Base-by-base conservation (phyloP, 805 yeast species). In the Pachysolen tannophilus region DNA sequence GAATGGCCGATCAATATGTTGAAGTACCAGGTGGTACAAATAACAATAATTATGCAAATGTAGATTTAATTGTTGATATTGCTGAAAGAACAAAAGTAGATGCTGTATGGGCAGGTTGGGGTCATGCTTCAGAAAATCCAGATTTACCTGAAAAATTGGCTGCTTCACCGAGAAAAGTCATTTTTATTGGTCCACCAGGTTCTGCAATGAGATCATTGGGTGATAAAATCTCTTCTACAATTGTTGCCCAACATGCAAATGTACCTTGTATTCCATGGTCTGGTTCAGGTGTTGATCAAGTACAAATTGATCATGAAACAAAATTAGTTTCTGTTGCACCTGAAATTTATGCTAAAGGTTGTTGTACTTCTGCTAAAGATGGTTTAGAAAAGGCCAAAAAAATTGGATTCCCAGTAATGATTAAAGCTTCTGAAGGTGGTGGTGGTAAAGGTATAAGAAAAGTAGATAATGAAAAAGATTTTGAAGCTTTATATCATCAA, bases 81-180 rank as follows among this genome's bases (percentile, higher is more conserved):
- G 99, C 99, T 25, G 98, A 92, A 65, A 82, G 97, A 66, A 82
- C 94, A 29, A 76, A 85, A 46, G 97, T 84, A 38, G 95, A 92
- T 58, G 99, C 98, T 18, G 99, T 92, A 39, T 92, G 99, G 99
- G 99, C 99, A 24, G 99, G 99, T 52, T 92, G 99, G 99, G 99
- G 99, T 52, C 98, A 94, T 58, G 99, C 99, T 20, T 85, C 96
- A n/a, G 99, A 92, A 67, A 90, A 94, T 64, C 99, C 99, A 19
- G 59, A 67, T 31, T 74, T 92, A 46, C 99, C 99, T 20, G 98
- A 92, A 61, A 77, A 73, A 60, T 71, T 92, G 57, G 97, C 97
- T 11, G 80, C 81, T n/a, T 86, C 96, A 14, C 86, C 88, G 41
- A 82, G 86, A 60, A 83, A 74, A 53, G 82, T 94, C 50, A 71